phyloP scores from a whole-genome alignment of 176 grass and related monocot genomes.

The Microstegium vimineum region DNA sequence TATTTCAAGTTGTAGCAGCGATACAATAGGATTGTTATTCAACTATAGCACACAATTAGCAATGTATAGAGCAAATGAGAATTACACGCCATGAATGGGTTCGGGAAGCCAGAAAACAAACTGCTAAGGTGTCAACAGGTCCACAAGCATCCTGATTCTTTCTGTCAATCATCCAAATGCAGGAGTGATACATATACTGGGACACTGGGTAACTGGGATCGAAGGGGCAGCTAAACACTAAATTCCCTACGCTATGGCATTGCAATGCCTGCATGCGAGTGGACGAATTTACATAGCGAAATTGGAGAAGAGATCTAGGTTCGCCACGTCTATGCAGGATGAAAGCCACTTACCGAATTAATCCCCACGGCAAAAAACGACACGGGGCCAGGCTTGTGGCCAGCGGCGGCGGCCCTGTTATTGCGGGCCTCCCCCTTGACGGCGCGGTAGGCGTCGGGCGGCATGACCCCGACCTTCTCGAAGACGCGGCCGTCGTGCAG shows the following conservation, averaged over 20 bases:
- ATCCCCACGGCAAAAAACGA: slow-evolving; percentile 94
- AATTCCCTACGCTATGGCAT: background rate
- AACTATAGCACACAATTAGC: too few relatives aligned
- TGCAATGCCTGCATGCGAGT: background rate
- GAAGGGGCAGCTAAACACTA: background rate
- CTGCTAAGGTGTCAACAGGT: background rate
- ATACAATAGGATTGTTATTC: too few relatives aligned
- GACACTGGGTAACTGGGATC: too few relatives aligned
- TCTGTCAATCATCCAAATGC: background rate
- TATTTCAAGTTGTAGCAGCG: too few relatives aligned
- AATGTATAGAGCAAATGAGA: too few relatives aligned
- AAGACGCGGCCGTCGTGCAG: slow-evolving; percentile 86
- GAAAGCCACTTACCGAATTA: slow-evolving; percentile 60
- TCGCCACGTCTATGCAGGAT: background rate
- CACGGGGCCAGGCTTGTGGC: slow-evolving; percentile 58
- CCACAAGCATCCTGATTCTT: background rate
- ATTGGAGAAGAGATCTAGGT: background rate
- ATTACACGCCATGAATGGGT: background rate
- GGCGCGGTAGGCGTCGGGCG: slow-evolving; percentile 88
- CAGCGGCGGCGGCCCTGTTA: slow-evolving; percentile 23
- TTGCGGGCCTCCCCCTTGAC: slow-evolving; percentile 58
- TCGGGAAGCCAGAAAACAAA: background rate
- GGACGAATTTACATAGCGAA: background rate
- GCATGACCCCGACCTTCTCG: slow-evolving; percentile 94
- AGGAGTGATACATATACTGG: background rate